Conservation (phyloP, 2,329 filamentous ascomycete genomes). For the Hypoxylon sp. region DNA sequence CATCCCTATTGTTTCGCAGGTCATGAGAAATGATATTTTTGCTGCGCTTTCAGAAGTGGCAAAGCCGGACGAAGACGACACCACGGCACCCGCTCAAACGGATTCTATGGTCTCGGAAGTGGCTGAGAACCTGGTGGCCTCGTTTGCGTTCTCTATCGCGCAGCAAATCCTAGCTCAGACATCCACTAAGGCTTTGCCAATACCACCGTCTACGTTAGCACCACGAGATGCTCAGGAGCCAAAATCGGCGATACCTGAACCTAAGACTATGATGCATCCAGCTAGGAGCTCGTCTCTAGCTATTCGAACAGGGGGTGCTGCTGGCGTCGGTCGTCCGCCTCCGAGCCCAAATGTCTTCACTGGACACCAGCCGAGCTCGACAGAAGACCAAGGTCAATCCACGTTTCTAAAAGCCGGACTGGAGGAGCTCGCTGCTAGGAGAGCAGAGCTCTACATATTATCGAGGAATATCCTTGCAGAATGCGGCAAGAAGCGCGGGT, state of each 20-base stretch:
- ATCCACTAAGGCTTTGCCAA: constrained; percentile 74
- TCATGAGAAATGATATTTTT: constrained; percentile 82
- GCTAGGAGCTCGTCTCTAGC: constrained; percentile 72
- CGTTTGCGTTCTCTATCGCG: constrained; percentile 81
- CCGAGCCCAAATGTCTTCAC: constrained; percentile 68
- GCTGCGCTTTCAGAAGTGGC: constrained; percentile 66
- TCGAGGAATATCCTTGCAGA: constrained; percentile 84
- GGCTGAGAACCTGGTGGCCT: constrained; percentile 80
- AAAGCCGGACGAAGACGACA: constrained; percentile 54
- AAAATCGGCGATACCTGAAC: constrained; percentile 73
- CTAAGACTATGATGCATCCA: constrained; percentile 78
- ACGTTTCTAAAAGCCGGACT: constrained; percentile 73
- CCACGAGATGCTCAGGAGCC: constrained; percentile 65
- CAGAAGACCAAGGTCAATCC: constrained; percentile 58
- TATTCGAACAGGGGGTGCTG: constrained; percentile 52
- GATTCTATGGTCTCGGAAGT: constrained; percentile 61
- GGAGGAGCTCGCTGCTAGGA: constrained; percentile 83
- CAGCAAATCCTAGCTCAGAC: constrained; percentile 84
- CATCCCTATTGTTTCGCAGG: constrained; percentile 81
- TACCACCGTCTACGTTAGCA: constrained; percentile 69
- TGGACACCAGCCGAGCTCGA: constrained; percentile 55
- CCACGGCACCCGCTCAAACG: constrained; percentile 46
- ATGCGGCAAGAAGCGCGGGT: constrained; percentile 77
- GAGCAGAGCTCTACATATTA: constrained; percentile 84
- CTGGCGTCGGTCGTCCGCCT: constrained; percentile 52